Base-by-base conservation (phyloP, 139 green algal genomes). In the Chlamydomonas sp. region DNA sequence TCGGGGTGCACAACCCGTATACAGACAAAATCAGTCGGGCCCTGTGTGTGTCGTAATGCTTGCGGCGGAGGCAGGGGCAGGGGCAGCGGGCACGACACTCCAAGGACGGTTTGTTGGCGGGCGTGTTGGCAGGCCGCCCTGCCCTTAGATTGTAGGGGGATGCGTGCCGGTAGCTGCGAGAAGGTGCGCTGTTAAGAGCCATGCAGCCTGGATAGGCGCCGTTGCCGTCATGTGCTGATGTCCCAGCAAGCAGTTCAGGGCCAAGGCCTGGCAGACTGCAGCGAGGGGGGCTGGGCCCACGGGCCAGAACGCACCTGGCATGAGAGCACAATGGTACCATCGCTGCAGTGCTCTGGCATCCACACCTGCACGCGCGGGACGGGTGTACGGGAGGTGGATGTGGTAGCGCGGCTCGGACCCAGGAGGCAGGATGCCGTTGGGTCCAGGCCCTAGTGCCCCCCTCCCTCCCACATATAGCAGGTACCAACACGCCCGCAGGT, bases 231-330 rank as follows among this genome's bases (percentile, higher is more conserved):
- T 49, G 31, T 49, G 31, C 31, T 49, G 31, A 49, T 49, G 31
- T 49, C 89, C 49, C 31, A 96, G 92, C 92, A 95, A 87, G 83
- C n/a, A 93, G 90, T 85, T 91, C 2, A 96, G 90, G 7, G 92
- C 90, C 15, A 95, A 49, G 31, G 31, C 31, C 31, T 49, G 31
- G 31, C 31, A 49, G 31, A 49, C 31, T 77, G 17, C 84, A 88
- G 20, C 94, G 91, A 76, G 94, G 85, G 5, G 80, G 83, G 3
- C 61, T 79, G 3, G 85, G 63, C 83, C 94, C 90, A 62, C 60
- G 3, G 62, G 58, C 78, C 57, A 71, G 20, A 80, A 10, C 89
- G 31, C 31, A 96, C 93, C 92, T 95, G 89, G 83, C n/a, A 93
- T 90, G 85, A 90, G 4, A 96, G 90, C 9, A 93, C 90, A 15